These are phyloP conservation scores for Cryptosporidium xiaoi DNA, from an alignment of 169 alveolate species.

Conservation along the genomic window DNA sequence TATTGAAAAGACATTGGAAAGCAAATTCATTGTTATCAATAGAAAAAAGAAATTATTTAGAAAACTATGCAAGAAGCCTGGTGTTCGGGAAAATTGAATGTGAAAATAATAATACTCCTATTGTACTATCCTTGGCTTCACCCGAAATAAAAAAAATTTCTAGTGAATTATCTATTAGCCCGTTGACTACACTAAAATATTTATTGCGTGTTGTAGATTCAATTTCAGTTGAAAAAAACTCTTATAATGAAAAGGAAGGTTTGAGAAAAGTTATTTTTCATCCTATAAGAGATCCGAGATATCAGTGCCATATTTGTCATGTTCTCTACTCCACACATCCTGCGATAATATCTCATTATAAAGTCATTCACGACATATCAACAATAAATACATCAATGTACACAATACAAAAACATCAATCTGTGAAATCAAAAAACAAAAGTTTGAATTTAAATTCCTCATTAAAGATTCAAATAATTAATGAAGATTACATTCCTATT, in stretches of 20 bases:
- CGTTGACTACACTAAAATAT: conserved; percentile 30
- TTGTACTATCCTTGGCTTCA: conserved; percentile 59
- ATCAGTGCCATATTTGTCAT: conserved; percentile 62
- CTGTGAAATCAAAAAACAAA: not conserved
- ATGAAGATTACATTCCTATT: conserved; percentile 38
- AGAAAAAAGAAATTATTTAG: conserved; percentile 30
- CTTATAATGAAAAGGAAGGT: not conserved
- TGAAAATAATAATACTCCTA: not conserved
- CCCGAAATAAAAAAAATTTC: conserved; percentile 63
- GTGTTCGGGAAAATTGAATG: not conserved
- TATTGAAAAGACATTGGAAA: conserved; percentile 63
- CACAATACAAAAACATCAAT: conserved; percentile 1
- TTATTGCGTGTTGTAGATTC: conserved; percentile 73
- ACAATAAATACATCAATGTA: conserved; percentile 60
- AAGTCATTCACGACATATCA: conserved; percentile 38
- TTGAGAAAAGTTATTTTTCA: conserved; percentile 31
- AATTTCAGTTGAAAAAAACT: conserved; percentile 4
- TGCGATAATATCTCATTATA: conserved; percentile 62
- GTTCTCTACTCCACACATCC: conserved; percentile 72
- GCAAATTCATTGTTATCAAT: conserved; percentile 23
- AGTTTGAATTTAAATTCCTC: conserved; percentile 20
- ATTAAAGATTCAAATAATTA: conserved; percentile 27
- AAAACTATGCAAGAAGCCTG: conserved; percentile 40
- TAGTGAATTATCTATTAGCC: conserved; percentile 10
- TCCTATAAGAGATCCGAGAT: conserved; percentile 50